Evolutionary conservation across 2,329 filamentous ascomycete species (phyloP), one percentile per base, ranked within the genome.

Genomic region (Cladosporium sp.): DNA sequence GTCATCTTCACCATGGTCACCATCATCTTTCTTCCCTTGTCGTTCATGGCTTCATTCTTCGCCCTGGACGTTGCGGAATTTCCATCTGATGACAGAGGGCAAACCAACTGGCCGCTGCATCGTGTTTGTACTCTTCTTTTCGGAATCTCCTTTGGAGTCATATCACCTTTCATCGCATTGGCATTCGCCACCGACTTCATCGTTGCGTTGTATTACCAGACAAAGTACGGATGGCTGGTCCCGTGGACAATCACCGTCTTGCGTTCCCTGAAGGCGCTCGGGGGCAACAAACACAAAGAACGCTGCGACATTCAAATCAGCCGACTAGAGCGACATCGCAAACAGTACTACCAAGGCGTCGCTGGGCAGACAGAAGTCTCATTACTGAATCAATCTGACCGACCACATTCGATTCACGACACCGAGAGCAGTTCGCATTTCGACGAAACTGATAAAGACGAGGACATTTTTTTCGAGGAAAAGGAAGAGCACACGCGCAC

Each of bases 1-100:
- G 77, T 80, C 72, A 74, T 80, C 12, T 81, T 81, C 57, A 81
- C 78, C 2, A 75, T 81, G 41, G 78, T 80, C 3, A 81, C 78
- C 0, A 79, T 80, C 50, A 69, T 81, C 22, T 81, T 81, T 61
- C 64, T 80, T 1, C 78, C 78, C 0, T 55, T 80, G 4, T 75
- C 72, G 1, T 80, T 81, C 62, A 78, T 80, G 51, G 71, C 77
- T 0, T 72, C 74, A 0, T 70, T 80, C 48, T 80, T 81, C 59
- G 73, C 76, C 1, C 77, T 81, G 58, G 76, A 78, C 50, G 67
- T 80, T 43, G 58, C 64, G 4, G 71, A 78, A 49, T 78, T 78
- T 50, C 73, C 73, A 0, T 13, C 39, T 2, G 22, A 41, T 9
- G 39, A 41, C 2, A 16, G 15, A 3, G 39, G 39, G 16, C 39